These are phyloP conservation scores for Euptelea pleiosperma DNA, from an alignment of 164 flowering plant species.

Conservation along the genomic window DNA sequence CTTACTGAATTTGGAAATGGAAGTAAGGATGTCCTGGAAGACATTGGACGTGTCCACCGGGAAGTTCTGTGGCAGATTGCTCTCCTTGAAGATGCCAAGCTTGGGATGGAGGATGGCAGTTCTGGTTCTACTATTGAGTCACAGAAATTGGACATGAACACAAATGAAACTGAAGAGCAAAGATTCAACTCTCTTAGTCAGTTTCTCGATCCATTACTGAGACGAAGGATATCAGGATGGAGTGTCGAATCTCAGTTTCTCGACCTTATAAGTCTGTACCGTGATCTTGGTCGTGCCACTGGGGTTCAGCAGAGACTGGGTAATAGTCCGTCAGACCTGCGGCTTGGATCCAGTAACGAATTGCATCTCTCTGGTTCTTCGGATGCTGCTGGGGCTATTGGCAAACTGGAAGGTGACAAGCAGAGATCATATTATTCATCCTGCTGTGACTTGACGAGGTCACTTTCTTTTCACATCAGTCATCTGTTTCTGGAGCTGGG, in stretches of 20 bases:
- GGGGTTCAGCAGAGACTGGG: conserved; percentile 55
- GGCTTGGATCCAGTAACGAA: conserved; percentile 45
- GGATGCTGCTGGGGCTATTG: conserved; percentile 30
- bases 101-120: conserved; percentile 45
- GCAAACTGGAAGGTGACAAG: conserved; percentile 53
- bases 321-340: conserved; percentile 40
- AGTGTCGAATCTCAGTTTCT: conserved; percentile 89
- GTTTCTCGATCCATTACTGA: conserved; percentile 80
- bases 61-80: conserved; percentile 95
- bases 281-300: conserved; percentile 80
- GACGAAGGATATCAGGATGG: conserved; percentile 83
- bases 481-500: conserved; percentile 94
- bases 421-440: conserved; percentile 73
- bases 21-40: conserved; percentile 86
- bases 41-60: conserved; percentile 80
- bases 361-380: conserved; percentile 36
- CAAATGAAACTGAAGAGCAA: conserved; percentile 66
- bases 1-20: conserved; percentile 86
- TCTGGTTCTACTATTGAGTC: conserved; percentile 44
- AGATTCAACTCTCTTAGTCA: conserved; percentile 79
- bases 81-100: conserved; percentile 75
- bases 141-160: conserved; percentile 35
- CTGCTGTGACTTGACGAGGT: conserved; percentile 85
- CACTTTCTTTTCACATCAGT: conserved; percentile 79
- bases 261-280: conserved; percentile 76